phyloP scores from a whole-genome alignment of 2,329 filamentous ascomycete species.

The Rosellinia necatrix region DNA sequence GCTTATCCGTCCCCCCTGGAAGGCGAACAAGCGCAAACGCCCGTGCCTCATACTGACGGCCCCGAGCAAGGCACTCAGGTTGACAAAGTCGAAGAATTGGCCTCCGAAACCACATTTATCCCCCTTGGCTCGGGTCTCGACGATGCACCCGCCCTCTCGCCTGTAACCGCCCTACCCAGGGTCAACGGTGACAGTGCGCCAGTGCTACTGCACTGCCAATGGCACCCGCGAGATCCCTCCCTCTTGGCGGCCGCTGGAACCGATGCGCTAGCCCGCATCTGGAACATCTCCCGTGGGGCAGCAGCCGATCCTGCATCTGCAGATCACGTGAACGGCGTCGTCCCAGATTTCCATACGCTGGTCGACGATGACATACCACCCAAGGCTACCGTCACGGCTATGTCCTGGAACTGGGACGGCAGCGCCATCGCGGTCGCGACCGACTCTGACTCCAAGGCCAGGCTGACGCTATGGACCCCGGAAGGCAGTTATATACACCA shows the following conservation, averaged over 20 bases:
- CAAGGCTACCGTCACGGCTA: slow-evolving; percentile 59
- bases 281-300: slow-evolving; percentile 63
- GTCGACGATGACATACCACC: slow-evolving; percentile 58
- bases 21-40: slow-evolving; percentile 58
- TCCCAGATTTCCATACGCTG: slow-evolving; percentile 52
- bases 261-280: slow-evolving; percentile 72
- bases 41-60: slow-evolving; percentile 61
- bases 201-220: slow-evolving; percentile 70
- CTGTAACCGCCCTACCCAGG: slow-evolving; percentile 40
- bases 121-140: slow-evolving; percentile 48
- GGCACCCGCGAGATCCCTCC: slow-evolving; percentile 67
- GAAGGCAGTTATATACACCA: slow-evolving; percentile 58
- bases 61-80: slow-evolving; percentile 68
- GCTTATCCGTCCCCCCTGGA: slow-evolving; percentile 69
- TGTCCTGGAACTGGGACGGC: slow-evolving; percentile 65
- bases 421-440: slow-evolving; percentile 61
- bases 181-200: slow-evolving; percentile 55
- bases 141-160: slow-evolving; percentile 42
- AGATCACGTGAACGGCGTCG: slow-evolving; percentile 51
- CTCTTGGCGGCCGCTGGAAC: slow-evolving; percentile 70
- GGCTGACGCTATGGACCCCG: slow-evolving; percentile 59
- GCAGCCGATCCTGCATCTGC: slow-evolving; percentile 50
- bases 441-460: slow-evolving; percentile 57
- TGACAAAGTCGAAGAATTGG: slow-evolving; percentile 66
- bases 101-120: slow-evolving; percentile 64